Conservation (phyloP, 2,329 filamentous ascomycete species). For the Aotearoamyces nothofagi region DNA sequence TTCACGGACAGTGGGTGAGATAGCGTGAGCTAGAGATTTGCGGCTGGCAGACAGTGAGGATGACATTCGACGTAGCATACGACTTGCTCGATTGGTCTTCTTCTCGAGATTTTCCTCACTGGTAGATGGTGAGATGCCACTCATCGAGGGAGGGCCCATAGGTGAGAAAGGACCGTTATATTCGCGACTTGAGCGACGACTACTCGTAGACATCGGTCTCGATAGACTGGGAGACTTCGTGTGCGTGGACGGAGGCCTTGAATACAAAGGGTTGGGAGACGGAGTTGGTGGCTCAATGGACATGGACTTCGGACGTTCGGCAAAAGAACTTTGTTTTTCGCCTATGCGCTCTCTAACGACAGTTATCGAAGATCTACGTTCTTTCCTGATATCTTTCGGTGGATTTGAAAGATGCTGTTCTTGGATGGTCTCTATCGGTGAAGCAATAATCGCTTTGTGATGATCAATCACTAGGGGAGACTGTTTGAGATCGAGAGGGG, state of each 20-base stretch:
- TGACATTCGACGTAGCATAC: conserved; percentile 54
- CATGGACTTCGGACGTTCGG: conserved; percentile 25
- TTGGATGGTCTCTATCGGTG: conserved; percentile 28
- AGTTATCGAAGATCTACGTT: conserved; percentile 41
- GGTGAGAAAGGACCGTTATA: conserved; percentile 18
- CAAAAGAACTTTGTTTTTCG: conserved; percentile 36
- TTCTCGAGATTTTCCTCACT: conserved; percentile 35
- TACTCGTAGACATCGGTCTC: conserved; percentile 52
- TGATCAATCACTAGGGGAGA: conserved; percentile 44
- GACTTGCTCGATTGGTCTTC: conserved; percentile 26
- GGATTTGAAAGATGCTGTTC: conserved; percentile 25
- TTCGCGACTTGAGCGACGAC: conserved; percentile 22
- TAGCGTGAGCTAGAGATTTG: conserved; percentile 19
- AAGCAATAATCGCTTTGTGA: conserved; percentile 22
- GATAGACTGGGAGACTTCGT: conserved; percentile 23
- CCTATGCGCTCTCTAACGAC: conserved; percentile 39
- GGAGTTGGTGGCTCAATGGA: conserved; percentile 27
- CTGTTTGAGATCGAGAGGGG: conserved; percentile 36
- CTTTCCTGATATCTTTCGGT: conserved; percentile 13
- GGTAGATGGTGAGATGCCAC: conserved; percentile 23
- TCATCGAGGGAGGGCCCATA: conserved; percentile 16
- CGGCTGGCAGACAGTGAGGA: conserved; percentile 31
- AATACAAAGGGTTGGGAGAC: conserved; percentile 23
- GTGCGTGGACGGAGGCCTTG: conserved; percentile 31
- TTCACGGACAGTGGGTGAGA: conserved; percentile 20